Percentiles rank a stretch among this genome's conserved stretches.
Conservation (phyloP, 2,329 filamentous ascomycete species). For the Hyphodiscus sp. region DNA sequence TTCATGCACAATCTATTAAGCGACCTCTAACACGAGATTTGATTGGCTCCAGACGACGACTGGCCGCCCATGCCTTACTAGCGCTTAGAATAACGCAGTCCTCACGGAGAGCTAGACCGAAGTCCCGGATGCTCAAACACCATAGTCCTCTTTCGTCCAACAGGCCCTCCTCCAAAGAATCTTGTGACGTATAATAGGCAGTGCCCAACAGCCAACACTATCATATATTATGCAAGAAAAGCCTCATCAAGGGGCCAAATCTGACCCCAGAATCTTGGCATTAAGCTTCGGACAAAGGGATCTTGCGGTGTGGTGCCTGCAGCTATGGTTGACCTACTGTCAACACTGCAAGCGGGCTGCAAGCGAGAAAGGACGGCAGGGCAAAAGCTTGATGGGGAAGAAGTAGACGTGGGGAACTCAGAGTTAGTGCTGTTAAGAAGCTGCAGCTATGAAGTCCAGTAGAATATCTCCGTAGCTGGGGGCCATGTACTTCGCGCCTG, state of each 20-base stretch:
- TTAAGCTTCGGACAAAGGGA: constrained; percentile 2
- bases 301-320: constrained; percentile 3
- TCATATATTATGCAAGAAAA: background rate
- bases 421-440: background rate
- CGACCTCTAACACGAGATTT: background rate
- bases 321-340: background rate
- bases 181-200: background rate
- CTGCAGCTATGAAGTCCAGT: background rate
- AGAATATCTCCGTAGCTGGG: background rate
- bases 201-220: background rate
- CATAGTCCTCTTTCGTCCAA: background rate
- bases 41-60: constrained; percentile 12
- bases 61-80: constrained; percentile 11
- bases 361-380: too few species aligned
- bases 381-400: background rate
- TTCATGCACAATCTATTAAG: constrained; percentile 8
- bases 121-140: constrained; percentile 13
- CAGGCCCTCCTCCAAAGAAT: background rate
- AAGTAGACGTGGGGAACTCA: background rate
- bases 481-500: background rate
- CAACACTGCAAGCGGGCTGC: background rate
- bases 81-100: constrained; percentile 5
- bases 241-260: background rate
- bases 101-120: constrained; percentile 18
- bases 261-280: background rate